Evolutionary conservation across 2,329 filamentous ascomycete genomes (phyloP), one percentile per base, ranked within the genome.

Genomic region (Dactylella cylindrospora): DNA sequence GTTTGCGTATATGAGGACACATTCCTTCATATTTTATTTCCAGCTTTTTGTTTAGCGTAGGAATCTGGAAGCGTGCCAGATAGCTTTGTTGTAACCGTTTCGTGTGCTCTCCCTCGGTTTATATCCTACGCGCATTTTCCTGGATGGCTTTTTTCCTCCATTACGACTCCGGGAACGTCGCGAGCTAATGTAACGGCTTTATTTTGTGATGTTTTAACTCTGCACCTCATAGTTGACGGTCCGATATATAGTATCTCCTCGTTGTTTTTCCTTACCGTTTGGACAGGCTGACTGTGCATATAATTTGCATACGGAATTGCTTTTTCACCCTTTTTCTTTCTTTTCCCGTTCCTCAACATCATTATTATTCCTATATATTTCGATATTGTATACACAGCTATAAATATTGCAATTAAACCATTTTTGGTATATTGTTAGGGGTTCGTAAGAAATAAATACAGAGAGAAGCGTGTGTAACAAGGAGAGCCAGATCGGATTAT

Each of bases 251-350:
- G n/a, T n/a, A n/a, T n/a, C 23, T 20, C n/a, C 20, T 40, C 26
- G 17, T 5, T 23, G 12, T 39, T 39, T 31, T 17, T 17, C 39
- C n/a, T 55, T 55, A 33, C 17, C 25, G 38, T n/a, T 46, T 33
- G 22, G 55, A 49, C 41, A 44, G 57, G 49, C 38, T 41, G 47
- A 35, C 46, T 62, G 57, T 54, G 57, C 57, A 54, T 39, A 62
- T 52, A 62, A 62, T 54, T 62, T 62, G 57, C 57, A 54, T 62
- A 47, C 49, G 49, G 49, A 53, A 62, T 62, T 47, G 55, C 52
- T 49, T 43, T 38, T 50, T 23, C 20, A 41, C 45, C 28, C 39
- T 52, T 57, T 38, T 32, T 47, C 55, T 59, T 53, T 25, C 45
- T 50, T 47, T 33, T 39, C 20, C 26, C 41, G 35, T 54, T 31